These are phyloP conservation scores for Cicer arietinum DNA, from an alignment of 306 rosid genomes.

Conservation along the genomic window DNA sequence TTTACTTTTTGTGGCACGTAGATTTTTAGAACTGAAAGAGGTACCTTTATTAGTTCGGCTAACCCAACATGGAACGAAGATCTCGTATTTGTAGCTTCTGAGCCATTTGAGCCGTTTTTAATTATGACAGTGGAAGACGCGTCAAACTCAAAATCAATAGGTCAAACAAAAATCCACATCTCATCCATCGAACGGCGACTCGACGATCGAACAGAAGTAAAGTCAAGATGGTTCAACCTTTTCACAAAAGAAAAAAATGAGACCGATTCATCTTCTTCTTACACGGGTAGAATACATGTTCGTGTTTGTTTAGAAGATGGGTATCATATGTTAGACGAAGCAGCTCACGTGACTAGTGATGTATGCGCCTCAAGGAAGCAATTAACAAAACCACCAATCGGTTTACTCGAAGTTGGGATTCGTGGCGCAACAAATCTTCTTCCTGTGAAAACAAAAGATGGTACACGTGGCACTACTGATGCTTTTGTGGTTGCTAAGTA, in stretches of 20 bases:
- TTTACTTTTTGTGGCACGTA: constrained; percentile 47
- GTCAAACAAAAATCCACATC: constrained; percentile 64
- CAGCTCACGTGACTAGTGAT: constrained; percentile 84
- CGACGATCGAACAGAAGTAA: constrained; percentile 61
- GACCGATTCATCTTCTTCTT: constrained; percentile 30
- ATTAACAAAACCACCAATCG: constrained; percentile 64
- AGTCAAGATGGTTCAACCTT: constrained; percentile 86
- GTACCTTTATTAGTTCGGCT: constrained; percentile 50
- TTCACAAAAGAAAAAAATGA: constrained; percentile 55
- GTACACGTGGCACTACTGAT: constrained; percentile 71
- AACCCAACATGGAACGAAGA: constrained; percentile 87
- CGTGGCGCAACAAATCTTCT: constrained; percentile 79
- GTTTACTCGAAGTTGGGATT: constrained; percentile 81
- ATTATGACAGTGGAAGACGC: constrained; percentile 60
- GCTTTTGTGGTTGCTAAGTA: constrained; percentile 84
- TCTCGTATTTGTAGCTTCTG: constrained; percentile 76
- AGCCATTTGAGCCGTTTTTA: constrained; percentile 87
- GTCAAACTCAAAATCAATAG: constrained; percentile 52
- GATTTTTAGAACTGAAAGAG: constrained; percentile 67
- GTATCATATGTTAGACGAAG: constrained; percentile 91
- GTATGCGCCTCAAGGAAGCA: constrained; percentile 75
- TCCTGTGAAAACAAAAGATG: constrained; percentile 73
- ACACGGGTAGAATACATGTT: constrained; percentile 74
- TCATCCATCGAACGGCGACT: constrained; percentile 63
- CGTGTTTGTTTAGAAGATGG: constrained; percentile 82